Conservation (phyloP, 2,329 filamentous ascomycete genomes). For the Nigrograna mackinnonii region DNA sequence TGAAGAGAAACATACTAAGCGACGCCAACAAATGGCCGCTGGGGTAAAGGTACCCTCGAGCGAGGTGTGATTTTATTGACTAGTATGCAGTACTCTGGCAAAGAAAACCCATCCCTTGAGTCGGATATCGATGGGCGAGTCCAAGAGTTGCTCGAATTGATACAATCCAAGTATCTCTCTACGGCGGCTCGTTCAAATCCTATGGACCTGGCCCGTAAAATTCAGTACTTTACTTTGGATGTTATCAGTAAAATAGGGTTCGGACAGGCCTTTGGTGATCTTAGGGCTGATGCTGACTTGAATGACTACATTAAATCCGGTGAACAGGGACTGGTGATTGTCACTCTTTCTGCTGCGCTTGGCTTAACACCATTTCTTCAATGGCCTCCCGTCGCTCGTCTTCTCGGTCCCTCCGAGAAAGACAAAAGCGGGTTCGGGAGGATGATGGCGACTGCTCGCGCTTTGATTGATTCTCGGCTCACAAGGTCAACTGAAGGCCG, state of each 20-base stretch:
- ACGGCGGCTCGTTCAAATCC: slow-evolving; percentile 29
- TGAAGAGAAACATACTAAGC: slow-evolving; percentile 49
- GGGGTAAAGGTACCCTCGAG: slow-evolving; percentile 40
- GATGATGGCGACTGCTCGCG: slow-evolving; percentile 21
- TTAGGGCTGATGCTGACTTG: slow-evolving; percentile 54
- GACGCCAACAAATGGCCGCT: slow-evolving; percentile 53
- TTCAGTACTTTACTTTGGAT: slow-evolving; percentile 59
- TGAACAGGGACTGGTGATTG: slow-evolving; percentile 21
- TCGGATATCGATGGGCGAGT: slow-evolving; percentile 53
- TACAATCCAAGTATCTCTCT: slow-evolving; percentile 50
- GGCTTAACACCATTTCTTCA: slow-evolving; percentile 12
- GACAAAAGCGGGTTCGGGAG: slow-evolving; percentile 24
- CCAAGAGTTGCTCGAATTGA: slow-evolving; percentile 50
- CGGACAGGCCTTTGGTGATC: slow-evolving; percentile 56
- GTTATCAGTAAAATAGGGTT: slow-evolving; percentile 59
- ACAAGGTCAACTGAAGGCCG: slow-evolving; percentile 45
- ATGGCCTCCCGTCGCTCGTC: slow-evolving; percentile 19
- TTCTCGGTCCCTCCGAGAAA: slow-evolving; percentile 34
- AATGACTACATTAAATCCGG: slow-evolving; percentile 50
- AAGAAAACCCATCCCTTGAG: slow-evolving; percentile 58
- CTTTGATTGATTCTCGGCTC: slow-evolving; percentile 41
- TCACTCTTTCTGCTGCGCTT: slow-evolving; percentile 1
- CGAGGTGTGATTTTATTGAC: not conserved
- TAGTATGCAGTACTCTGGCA: slow-evolving; percentile 53
- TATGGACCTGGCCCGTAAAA: slow-evolving; percentile 53